phyloP scores from a whole-genome alignment of 257 asterid species.

The Handroanthus guayacan region DNA sequence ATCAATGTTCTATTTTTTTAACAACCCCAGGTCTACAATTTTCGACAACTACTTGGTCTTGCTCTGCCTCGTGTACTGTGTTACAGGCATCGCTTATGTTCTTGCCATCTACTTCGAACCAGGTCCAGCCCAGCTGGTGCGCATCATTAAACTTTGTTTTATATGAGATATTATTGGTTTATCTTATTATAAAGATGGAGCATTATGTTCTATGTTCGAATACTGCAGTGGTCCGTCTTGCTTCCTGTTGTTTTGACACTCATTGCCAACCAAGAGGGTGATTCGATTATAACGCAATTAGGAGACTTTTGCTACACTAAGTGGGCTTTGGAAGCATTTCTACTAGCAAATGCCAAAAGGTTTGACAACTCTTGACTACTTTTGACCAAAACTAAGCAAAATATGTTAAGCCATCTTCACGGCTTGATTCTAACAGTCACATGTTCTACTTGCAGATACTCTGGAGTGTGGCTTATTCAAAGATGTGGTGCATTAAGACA shows the following conservation, averaged over 20 bases:
- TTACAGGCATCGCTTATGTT: constrained; percentile 90
- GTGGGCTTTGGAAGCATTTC: constrained; percentile 73
- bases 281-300: constrained; percentile 36
- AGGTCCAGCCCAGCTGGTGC: constrained; percentile 90
- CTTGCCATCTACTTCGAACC: constrained; percentile 93
- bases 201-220: neutral
- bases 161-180: neutral
- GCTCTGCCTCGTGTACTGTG: constrained; percentile 89
- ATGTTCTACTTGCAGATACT: constrained; percentile 61
- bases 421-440: neutral
- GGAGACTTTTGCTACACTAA: constrained; percentile 66
- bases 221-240: constrained; percentile 66
- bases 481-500: constrained; percentile 78
- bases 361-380: constrained; percentile 5
- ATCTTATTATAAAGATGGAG: constrained; percentile 8
- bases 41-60: constrained; percentile 76
- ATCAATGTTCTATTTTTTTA: constrained; percentile 98
- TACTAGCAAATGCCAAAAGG: constrained; percentile 69
- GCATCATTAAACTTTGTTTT: constrained; percentile 34
- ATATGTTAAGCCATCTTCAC: no score
- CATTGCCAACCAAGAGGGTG: constrained; percentile 67
- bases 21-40: constrained; percentile 89
- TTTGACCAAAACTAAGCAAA: no score
- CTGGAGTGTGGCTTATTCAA: constrained; percentile 91
- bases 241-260: constrained; percentile 75